Evolutionary conservation across 2,329 filamentous ascomycete species (phyloP).

Genomic region (Fusarium stilboides): DNA sequence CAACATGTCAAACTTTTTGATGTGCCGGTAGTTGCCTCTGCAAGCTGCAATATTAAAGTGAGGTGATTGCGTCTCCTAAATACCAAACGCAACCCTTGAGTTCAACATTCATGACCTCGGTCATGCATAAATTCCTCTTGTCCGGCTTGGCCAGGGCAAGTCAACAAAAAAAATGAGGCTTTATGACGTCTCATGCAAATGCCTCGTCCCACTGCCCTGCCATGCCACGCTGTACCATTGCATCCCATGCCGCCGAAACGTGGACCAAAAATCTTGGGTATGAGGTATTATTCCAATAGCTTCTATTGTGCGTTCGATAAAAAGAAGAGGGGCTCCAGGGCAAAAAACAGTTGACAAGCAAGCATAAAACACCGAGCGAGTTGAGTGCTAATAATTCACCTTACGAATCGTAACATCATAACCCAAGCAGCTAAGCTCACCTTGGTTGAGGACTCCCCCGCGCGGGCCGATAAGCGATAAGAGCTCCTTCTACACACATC

Average conservation of each 20-base stretch:
- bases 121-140: slow-evolving; percentile 12
- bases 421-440: slow-evolving; percentile 33
- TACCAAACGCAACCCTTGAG: slow-evolving; percentile 3
- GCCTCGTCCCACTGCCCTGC: slow-evolving; percentile 30
- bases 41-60: neutral
- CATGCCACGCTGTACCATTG: slow-evolving; percentile 19
- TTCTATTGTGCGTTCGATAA: slow-evolving; percentile 31
- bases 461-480: slow-evolving; percentile 51
- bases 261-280: slow-evolving; percentile 30
- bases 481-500: slow-evolving; percentile 43
- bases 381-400: slow-evolving; percentile 41
- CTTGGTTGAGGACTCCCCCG: slow-evolving; percentile 37
- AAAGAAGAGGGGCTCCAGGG: slow-evolving; percentile 34
- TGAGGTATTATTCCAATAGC: slow-evolving; percentile 41
- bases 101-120: slow-evolving; percentile 4
- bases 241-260: slow-evolving; percentile 41
- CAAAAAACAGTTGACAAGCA: slow-evolving; percentile 22
- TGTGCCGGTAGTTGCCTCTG: slow-evolving; percentile 4
- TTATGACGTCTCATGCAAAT: slow-evolving; percentile 39
- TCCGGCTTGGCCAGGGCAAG: slow-evolving; percentile 11
- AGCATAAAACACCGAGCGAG: slow-evolving; percentile 46
- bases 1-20: slow-evolving; percentile 10
- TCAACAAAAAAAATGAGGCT: slow-evolving; percentile 28
- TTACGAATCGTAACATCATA: slow-evolving; percentile 42
- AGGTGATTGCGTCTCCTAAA: neutral